phyloP scores from a whole-genome alignment of 495 filamentous ascomycete genomes.

The Aspergillus egyptiacus region DNA sequence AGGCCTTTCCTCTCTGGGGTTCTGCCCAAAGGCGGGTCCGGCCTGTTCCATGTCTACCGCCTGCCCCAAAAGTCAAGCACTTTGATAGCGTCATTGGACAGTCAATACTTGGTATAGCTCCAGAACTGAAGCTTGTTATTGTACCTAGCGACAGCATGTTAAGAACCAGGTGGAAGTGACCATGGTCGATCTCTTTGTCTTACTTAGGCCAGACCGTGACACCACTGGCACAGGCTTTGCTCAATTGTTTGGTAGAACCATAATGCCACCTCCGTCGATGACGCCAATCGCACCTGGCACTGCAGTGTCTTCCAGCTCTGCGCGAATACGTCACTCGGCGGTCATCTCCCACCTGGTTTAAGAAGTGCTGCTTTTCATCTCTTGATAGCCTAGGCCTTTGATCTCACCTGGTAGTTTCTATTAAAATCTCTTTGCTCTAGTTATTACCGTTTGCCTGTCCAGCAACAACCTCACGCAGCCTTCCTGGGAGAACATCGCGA shows the following conservation, averaged over 20 bases:
- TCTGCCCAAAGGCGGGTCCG: neutral
- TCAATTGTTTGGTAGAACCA: slow-evolving; percentile 6
- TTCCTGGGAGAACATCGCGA: neutral
- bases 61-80: neutral
- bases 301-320: slow-evolving; percentile 2
- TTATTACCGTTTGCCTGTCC: neutral
- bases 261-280: slow-evolving; percentile 16
- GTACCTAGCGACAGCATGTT: no score
- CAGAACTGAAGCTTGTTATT: neutral
- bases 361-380: neutral
- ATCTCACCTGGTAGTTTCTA: neutral
- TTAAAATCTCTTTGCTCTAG: neutral
- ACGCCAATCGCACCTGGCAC: slow-evolving; percentile 22
- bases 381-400: neutral
- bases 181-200: neutral
- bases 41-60: slow-evolving; percentile 3
- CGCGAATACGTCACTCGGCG: slow-evolving; percentile 39
- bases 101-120: slow-evolving; percentile 1
- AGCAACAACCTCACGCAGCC: neutral
- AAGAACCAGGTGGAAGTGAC: no score
- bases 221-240: neutral
- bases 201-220: neutral
- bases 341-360: slow-evolving; percentile 28
- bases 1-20: neutral
- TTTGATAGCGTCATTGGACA: neutral